Conservation (phyloP, 257 asterid species). For the Thymus mandschuricus region DNA sequence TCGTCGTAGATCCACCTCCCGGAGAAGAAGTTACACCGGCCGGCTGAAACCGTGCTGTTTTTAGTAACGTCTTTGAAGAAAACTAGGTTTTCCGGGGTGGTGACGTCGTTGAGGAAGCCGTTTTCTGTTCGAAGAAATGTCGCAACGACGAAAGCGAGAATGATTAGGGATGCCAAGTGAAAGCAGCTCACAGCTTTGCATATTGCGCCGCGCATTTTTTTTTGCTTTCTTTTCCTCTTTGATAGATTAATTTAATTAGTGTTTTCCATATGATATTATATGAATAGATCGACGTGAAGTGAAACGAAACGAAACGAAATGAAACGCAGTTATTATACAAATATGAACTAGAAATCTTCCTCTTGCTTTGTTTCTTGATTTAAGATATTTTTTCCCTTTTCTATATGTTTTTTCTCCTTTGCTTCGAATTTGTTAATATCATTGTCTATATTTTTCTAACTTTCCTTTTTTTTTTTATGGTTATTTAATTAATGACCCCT, state of each 20-base stretch:
- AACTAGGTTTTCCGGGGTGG: constrained; percentile 12
- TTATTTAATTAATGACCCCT: no score
- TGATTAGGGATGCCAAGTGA: not conserved
- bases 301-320: no score
- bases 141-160: not conserved
- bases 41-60: no score
- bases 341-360: no score
- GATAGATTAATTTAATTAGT: no score
- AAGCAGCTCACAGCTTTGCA: not conserved
- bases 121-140: constrained; percentile 16
- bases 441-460: no score
- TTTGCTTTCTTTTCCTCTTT: no score
- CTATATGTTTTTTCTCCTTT: not conserved
- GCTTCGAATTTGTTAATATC: not conserved
- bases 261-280: no score
- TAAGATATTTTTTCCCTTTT: not conserved
- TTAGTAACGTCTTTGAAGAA: not conserved
- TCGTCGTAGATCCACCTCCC: constrained; percentile 48
- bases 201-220: not conserved
- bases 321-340: no score
- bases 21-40: constrained; percentile 42
- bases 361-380: not conserved
- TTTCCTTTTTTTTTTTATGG: no score
- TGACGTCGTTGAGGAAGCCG: constrained; percentile 8
- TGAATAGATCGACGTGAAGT: no score